Evolutionary conservation across 176 grass and related monocot genomes (phyloP).

Genomic region (Eremochloa ophiuroides): DNA sequence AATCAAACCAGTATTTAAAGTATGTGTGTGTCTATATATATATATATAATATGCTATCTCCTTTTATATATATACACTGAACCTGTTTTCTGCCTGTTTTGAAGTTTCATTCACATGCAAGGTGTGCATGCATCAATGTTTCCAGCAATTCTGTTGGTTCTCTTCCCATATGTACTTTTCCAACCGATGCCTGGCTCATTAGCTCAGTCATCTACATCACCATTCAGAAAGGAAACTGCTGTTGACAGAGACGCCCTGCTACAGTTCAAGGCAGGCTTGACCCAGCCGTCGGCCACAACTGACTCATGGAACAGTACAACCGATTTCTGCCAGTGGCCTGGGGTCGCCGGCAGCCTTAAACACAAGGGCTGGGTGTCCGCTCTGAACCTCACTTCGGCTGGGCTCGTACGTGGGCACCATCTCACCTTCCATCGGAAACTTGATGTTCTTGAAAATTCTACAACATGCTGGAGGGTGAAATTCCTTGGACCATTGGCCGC

Average conservation of each 20-base stretch:
- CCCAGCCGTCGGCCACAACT: not conserved
- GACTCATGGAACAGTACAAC: not conserved
- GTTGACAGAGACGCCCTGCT: not conserved
- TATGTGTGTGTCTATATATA: no score
- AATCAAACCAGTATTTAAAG: not conserved
- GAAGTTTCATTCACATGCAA: not conserved
- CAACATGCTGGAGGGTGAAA: constrained; percentile 13
- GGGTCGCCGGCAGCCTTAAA: constrained; percentile 11
- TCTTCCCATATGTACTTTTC: not conserved
- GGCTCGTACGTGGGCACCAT: constrained; percentile 15
- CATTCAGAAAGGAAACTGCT: not conserved
- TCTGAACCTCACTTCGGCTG: not conserved
- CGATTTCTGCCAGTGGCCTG: constrained; percentile 2
- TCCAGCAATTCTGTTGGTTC: not conserved
- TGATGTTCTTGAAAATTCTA: not conserved
- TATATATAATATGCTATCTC: no score
- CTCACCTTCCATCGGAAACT: constrained; percentile 4
- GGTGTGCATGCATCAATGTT: not conserved
- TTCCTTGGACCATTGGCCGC: not conserved
- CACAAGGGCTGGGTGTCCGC: not conserved
- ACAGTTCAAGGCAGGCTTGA: not conserved
- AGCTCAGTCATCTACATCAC: not conserved
- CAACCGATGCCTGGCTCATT: not conserved
- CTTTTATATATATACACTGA: no score
- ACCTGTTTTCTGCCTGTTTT: not conserved